A percentile compares a stretch with the other conserved stretches of the same genome.
These are phyloP conservation scores for Rhizoclosmatium sp. DNA, from an alignment of 192 early-diverging fungal genomes.

Conservation along the genomic window DNA sequence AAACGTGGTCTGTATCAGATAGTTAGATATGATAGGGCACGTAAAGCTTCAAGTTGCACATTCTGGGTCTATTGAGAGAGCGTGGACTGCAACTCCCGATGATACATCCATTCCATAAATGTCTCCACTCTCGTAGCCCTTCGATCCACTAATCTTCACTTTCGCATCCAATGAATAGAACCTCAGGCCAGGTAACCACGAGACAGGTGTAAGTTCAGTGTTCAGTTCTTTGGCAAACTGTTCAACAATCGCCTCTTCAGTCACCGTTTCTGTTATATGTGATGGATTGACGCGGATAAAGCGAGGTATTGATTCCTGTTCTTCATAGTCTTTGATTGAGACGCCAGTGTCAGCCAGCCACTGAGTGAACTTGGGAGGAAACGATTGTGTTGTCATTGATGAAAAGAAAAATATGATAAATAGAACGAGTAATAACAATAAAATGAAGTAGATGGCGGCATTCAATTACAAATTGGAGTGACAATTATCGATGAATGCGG, in stretches of 20 bases:
- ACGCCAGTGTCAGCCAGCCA: conserved; percentile 80
- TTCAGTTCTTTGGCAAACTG: conserved; percentile 59
- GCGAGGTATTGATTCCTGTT: conserved; percentile 65
- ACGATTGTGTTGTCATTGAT: not conserved
- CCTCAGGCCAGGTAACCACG: conserved; percentile 39
- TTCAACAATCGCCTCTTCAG: conserved; percentile 24
- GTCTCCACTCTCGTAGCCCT: conserved; percentile 34
- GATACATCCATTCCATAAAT: conserved; percentile 83
- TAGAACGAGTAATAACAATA: too few relatives aligned
- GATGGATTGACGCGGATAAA: conserved; percentile 76
- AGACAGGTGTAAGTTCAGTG: conserved; percentile 55
- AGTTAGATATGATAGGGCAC: not conserved
- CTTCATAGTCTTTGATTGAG: conserved; percentile 67
- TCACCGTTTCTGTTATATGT: conserved; percentile 48
- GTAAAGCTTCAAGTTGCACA: not conserved
- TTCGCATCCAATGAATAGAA: conserved; percentile 64
- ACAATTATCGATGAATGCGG: too few relatives aligned
- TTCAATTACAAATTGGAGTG: too few relatives aligned
- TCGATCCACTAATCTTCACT: conserved; percentile 32
- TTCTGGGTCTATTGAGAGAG: conserved; percentile 72
- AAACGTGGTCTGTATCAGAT: conserved; percentile 71
- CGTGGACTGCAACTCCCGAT: conserved; percentile 83
- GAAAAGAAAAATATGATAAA: too few relatives aligned
- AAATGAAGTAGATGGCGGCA: too few relatives aligned
- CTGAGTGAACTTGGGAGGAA: conserved; percentile 57